Evolutionary conservation across 306 rosid species (phyloP).

Genomic region (Lathyrus sativus): DNA sequence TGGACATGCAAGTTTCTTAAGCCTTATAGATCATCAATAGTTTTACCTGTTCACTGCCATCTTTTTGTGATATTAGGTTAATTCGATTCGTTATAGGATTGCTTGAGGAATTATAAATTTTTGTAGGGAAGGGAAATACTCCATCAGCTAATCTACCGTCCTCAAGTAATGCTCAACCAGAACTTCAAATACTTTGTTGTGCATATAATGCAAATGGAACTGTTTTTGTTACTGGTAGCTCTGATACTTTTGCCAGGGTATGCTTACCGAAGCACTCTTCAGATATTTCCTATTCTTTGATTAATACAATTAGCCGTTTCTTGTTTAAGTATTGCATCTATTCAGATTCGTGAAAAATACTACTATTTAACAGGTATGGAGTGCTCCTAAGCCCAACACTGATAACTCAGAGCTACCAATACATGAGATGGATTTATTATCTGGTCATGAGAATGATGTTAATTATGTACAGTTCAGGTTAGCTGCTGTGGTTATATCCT

Average conservation of each 20-base stretch:
- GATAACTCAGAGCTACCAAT: slow-evolving; percentile 65
- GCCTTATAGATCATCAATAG: slow-evolving; percentile 40
- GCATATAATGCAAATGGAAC: slow-evolving; percentile 88
- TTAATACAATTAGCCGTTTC: slow-evolving; percentile 30
- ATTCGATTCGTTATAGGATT: slow-evolving; percentile 31
- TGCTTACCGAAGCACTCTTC: slow-evolving; percentile 31
- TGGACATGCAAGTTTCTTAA: slow-evolving; percentile 22
- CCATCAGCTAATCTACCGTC: slow-evolving; percentile 56
- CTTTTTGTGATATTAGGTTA: slow-evolving; percentile 28
- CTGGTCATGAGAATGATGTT: slow-evolving; percentile 93
- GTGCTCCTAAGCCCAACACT: slow-evolving; percentile 61
- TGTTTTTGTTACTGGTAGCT: slow-evolving; percentile 90
- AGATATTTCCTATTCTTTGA: slow-evolving; percentile 37
- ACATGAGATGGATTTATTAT: slow-evolving; percentile 78
- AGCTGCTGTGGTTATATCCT: slow-evolving; percentile 38
- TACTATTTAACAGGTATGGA: slow-evolving; percentile 76
- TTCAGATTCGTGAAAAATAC: slow-evolving; percentile 37
- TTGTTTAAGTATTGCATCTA: slow-evolving; percentile 38
- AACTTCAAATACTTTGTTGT: slow-evolving; percentile 84
- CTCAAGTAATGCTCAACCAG: slow-evolving; percentile 61
- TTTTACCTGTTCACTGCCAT: slow-evolving; percentile 38
- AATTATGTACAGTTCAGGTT: slow-evolving; percentile 94
- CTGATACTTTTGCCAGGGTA: slow-evolving; percentile 91
- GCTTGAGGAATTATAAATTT: slow-evolving; percentile 37
- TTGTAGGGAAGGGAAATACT: slow-evolving; percentile 73